phyloP scores from a whole-genome alignment of 805 yeast genomes.

The Ogataea thermomethanolica region DNA sequence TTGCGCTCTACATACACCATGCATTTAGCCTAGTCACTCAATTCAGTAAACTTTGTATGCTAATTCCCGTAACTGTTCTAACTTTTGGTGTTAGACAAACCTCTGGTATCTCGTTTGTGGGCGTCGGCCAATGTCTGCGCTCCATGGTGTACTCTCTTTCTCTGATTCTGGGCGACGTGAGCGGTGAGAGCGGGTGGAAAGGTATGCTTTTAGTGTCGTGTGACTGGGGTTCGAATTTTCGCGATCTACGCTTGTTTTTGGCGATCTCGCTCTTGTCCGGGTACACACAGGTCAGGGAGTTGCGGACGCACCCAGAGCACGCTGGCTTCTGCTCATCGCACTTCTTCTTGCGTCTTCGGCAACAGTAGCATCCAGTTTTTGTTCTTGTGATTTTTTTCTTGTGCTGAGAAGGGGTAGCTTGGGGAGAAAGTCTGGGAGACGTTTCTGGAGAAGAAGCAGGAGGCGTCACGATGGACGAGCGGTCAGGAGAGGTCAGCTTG shows the following conservation, averaged over 20 bases:
- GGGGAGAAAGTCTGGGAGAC: constrained; percentile 18
- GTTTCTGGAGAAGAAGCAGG: constrained; percentile 22
- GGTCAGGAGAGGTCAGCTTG: constrained; percentile 17
- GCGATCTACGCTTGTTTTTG: constrained; percentile 11
- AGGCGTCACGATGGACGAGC: constrained; percentile 16
- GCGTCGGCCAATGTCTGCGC: neutral
- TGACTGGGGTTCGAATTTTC: constrained; percentile 2
- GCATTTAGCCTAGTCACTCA: constrained; percentile 4
- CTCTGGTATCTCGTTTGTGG: constrained; percentile 4
- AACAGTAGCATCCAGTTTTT: constrained; percentile 38
- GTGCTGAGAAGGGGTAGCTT: constrained; percentile 2
- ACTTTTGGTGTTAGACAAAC: constrained; percentile 1
- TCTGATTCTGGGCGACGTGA: constrained; percentile 26
- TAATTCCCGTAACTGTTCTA: constrained; percentile 17
- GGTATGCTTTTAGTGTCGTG: neutral
- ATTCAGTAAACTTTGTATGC: constrained; percentile 29
- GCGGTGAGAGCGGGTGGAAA: constrained; percentile 22
- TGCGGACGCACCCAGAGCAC: constrained; percentile 35
- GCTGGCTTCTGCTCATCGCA: constrained; percentile 35
- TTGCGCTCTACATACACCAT: constrained; percentile 10
- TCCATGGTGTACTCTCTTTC: constrained; percentile 9
- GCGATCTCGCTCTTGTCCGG: constrained; percentile 25
- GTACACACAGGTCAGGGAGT: constrained; percentile 33
- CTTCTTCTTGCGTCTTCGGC: constrained; percentile 38
- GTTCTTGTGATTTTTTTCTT: constrained; percentile 34